Conservation (phyloP, 768 basidiomycete species). For the Candolleomyces eurysporus region DNA sequence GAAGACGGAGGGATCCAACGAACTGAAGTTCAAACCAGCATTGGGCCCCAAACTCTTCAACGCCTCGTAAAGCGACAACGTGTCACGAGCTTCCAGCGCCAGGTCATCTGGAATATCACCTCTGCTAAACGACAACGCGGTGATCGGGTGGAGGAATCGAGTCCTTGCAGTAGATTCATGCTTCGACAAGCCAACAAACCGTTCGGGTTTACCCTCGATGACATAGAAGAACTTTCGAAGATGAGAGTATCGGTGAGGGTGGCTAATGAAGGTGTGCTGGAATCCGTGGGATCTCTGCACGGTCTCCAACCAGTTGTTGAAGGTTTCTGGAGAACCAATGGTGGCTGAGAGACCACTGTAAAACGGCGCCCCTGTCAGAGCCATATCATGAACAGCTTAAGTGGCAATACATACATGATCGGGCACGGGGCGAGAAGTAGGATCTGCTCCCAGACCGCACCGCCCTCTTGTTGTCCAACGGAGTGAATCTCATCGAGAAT, state of each 20-base stretch:
- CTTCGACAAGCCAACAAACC: constrained; percentile 38
- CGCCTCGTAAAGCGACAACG: constrained; percentile 48
- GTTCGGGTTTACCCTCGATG: constrained; percentile 14
- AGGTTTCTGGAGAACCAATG: constrained; percentile 60
- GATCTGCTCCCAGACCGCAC: constrained; percentile 75
- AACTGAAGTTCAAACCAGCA: constrained; percentile 4
- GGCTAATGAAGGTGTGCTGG: constrained; percentile 57
- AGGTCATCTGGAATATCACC: constrained; percentile 58
- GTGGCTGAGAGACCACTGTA: constrained; percentile 69
- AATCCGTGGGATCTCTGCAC: constrained; percentile 61
- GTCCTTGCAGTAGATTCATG: constrained; percentile 38
- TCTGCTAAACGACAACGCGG: constrained; percentile 53
- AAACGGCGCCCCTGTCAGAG: background rate
- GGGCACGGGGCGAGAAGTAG: constrained; percentile 68
- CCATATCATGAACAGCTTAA: background rate
- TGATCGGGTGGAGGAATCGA: constrained; percentile 63
- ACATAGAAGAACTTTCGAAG: constrained; percentile 66
- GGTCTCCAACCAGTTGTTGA: constrained; percentile 62
- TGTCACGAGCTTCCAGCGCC: constrained; percentile 59
- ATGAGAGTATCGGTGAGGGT: constrained; percentile 71
- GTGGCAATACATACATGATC: constrained; percentile 50
- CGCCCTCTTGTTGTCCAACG: constrained; percentile 68
- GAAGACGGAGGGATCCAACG: constrained; percentile 42
- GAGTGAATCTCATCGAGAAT: constrained; percentile 68
- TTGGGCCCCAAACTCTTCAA: constrained; percentile 23